A percentile compares a stretch with the other conserved stretches of the same genome.
Conservation (phyloP, 768 basidiomycete species). For the Psilocybe cyanescens region DNA sequence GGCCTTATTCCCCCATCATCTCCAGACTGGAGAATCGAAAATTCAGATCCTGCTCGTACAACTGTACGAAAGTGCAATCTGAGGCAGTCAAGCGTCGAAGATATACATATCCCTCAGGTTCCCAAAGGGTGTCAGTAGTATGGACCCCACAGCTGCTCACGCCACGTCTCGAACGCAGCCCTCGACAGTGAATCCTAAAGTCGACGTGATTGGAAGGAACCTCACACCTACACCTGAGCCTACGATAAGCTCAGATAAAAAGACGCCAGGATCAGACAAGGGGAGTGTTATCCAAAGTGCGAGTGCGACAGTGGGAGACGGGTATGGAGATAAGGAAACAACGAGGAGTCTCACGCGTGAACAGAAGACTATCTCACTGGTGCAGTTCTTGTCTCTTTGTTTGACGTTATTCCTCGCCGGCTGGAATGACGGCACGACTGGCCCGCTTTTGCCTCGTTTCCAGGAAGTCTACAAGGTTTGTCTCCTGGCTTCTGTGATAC, state of each 20-base stretch:
- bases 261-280: not conserved
- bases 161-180: not conserved
- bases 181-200: not conserved
- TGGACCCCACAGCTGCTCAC: too few relatives aligned
- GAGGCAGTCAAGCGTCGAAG: too few relatives aligned
- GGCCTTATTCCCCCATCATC: too few relatives aligned
- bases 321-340: not conserved
- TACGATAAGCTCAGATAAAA: not conserved
- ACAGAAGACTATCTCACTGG: slow-evolving; percentile 27
- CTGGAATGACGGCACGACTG: slow-evolving; percentile 80
- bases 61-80: too few relatives aligned
- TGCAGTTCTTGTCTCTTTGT: slow-evolving; percentile 61
- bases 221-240: not conserved
- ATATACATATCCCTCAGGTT: too few relatives aligned
- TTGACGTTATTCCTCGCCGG: slow-evolving; percentile 65
- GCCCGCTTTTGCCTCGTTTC: slow-evolving; percentile 75
- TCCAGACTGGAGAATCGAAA: too few relatives aligned
- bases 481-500: not conserved
- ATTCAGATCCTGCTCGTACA: too few relatives aligned
- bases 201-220: not conserved
- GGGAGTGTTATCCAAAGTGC: not conserved
- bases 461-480: slow-evolving; percentile 58
- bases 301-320: not conserved
- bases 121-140: too few relatives aligned
- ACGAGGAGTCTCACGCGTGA: not conserved